Conservation (phyloP, 257 asterid genomes). For the Jacaranda mimosifolia region DNA sequence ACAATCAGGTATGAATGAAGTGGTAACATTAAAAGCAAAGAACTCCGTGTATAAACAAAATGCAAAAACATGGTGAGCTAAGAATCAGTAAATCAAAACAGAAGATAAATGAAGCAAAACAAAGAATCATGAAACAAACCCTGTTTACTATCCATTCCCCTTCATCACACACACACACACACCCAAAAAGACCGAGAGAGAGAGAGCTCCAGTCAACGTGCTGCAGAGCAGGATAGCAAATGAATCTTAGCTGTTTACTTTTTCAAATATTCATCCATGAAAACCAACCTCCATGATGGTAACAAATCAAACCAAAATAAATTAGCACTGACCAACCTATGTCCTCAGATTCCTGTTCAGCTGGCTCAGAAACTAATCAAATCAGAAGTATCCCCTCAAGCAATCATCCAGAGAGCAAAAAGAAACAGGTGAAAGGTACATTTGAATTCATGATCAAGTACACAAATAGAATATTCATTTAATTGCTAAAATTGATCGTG, state of each 20-base stretch:
- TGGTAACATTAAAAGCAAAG: not conserved
- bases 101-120: not conserved
- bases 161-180: no score
- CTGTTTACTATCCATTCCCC: not conserved
- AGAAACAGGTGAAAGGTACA: not conserved
- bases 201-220: not conserved
- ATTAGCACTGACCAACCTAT: not conserved
- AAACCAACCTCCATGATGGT: not conserved
- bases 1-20: not conserved
- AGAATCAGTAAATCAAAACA: constrained; percentile 1
- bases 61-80: constrained; percentile 14
- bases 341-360: not conserved
- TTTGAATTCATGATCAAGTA: not conserved
- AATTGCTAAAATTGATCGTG: not conserved
- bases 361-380: not conserved
- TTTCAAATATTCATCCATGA: not conserved
- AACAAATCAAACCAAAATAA: constrained; percentile 25
- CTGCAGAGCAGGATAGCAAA: constrained; percentile 7
- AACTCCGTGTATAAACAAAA: constrained; percentile 1
- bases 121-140: not conserved
- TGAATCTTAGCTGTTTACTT: not conserved
- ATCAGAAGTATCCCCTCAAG: not conserved
- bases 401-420: not conserved
- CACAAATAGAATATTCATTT: constrained; percentile 5
- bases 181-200: no score